These are phyloP conservation scores for Rhizomucor miehei DNA, from an alignment of 371 early-diverging fungal genomes.

Conservation along the genomic window DNA sequence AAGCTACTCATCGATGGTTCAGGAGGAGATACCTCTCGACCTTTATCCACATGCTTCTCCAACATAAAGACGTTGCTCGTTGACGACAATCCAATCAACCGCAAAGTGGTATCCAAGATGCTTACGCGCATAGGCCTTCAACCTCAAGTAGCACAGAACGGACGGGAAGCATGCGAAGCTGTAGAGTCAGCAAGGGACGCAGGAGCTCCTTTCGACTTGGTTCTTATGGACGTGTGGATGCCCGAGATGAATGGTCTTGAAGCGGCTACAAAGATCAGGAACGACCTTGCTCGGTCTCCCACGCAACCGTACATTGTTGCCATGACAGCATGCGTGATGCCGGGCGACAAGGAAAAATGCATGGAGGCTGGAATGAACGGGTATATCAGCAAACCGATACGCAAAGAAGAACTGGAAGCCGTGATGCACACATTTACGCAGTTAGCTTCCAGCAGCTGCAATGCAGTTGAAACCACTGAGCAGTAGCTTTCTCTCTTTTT, in stretches of 20 bases:
- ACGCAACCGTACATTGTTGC: conserved; percentile 49
- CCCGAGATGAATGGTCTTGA: conserved; percentile 56
- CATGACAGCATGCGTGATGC: conserved; percentile 58
- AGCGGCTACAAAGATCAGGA: conserved; percentile 40
- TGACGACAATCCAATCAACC: conserved; percentile 56
- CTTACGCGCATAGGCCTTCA: conserved; percentile 18
- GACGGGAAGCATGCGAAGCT: conserved; percentile 39
- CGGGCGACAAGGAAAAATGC: conserved; percentile 52
- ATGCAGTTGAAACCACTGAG: too few species aligned
- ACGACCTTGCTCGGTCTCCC: conserved; percentile 19
- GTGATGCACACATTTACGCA: conserved; percentile 24
- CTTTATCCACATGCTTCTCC: conserved; percentile 1
- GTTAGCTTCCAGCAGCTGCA: background rate
- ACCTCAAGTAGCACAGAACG: conserved; percentile 34
- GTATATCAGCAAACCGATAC: conserved; percentile 40
- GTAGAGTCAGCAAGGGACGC: conserved; percentile 14
- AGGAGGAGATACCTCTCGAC: too few species aligned
- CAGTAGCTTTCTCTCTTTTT: too few species aligned
- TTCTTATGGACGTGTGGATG: conserved; percentile 61
- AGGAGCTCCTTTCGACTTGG: conserved; percentile 29
- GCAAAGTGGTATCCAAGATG: conserved; percentile 46
- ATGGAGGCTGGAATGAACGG: conserved; percentile 42
- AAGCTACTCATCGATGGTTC: too few species aligned
- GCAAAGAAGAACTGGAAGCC: conserved; percentile 45
- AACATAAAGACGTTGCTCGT: conserved; percentile 40